Base-by-base conservation (phyloP, 208 protist genomes). In the Leishmania arabica region DNA sequence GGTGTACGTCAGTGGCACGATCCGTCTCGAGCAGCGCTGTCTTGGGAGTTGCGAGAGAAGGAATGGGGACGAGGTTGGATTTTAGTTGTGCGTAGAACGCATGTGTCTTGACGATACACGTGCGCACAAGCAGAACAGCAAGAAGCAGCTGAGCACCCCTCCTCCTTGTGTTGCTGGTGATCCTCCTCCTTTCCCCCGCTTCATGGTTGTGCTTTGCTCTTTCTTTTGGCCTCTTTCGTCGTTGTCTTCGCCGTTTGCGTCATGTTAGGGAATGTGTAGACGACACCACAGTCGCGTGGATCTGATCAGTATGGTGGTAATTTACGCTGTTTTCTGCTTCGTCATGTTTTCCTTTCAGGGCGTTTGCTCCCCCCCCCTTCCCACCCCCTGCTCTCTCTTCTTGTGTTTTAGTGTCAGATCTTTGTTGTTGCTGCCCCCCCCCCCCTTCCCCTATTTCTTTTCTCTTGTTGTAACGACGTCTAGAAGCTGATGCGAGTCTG, bases 271-370 rank as follows among this genome's bases (percentile, higher is more conserved):
- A 54, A 21, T 19, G 13, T 5, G 51, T 54, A 19, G 51, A 21
- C 51, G 9, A 15, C 51, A 54, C 51, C 17, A 54, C 15, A 54
- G 15, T 19, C 15, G 11, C 51, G 51, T 54, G 0, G 51, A 54
- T 54, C 11, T 19, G 51, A 13, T 54, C 15, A 40, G 9, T n/a
- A n/a, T 2, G 6, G 11, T 17, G 34, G 27, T 51, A 11, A 17
- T 19, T 62, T 21, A 27, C 66, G 66, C 19, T 37, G 34, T 45
- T 71, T n/a, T 71, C 66, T 71, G 37, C 66, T 71, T 71, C 66
- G 17, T 71, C n/a, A 49, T 47, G 7, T 71, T 27, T 71, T 45
- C 6, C 19, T 8, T 37, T 17, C 11, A 65, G 13, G 19, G 21
- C 13, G 8, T 69, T 21, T 69, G 27, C 40, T 70, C 21, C 19